Evolutionary conservation across 2,329 filamentous ascomycete genomes (phyloP).

Genomic region (Beauveria asiatica): DNA sequence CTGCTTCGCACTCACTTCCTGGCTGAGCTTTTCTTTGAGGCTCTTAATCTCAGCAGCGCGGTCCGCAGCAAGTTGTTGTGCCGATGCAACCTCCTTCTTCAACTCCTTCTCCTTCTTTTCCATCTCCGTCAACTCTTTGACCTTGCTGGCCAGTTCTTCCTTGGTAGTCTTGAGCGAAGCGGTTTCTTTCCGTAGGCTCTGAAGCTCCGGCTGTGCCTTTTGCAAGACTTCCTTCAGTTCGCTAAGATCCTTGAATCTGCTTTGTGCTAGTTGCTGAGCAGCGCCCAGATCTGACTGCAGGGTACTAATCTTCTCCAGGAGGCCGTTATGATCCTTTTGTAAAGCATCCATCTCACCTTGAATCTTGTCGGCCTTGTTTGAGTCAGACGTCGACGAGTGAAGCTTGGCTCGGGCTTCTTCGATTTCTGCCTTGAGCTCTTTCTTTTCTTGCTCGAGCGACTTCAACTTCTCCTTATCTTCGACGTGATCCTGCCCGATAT

Average conservation of each 20-base stretch:
- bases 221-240: slow-evolving; percentile 72
- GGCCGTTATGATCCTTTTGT: slow-evolving; percentile 51
- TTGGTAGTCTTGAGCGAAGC: slow-evolving; percentile 64
- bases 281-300: slow-evolving; percentile 79
- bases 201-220: slow-evolving; percentile 80
- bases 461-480: slow-evolving; percentile 72
- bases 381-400: slow-evolving; percentile 25
- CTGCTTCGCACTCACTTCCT: slow-evolving; percentile 62
- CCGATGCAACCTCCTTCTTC: slow-evolving; percentile 60
- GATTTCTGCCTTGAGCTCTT: slow-evolving; percentile 52
- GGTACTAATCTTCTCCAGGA: slow-evolving; percentile 60
- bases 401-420: slow-evolving; percentile 64
- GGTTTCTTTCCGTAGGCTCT: slow-evolving; percentile 68
- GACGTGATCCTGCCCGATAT: slow-evolving; percentile 76
- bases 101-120: slow-evolving; percentile 79
- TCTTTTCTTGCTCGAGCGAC: slow-evolving; percentile 60
- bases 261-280: slow-evolving; percentile 77
- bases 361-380: slow-evolving; percentile 44
- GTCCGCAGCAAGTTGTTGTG: slow-evolving; percentile 62
- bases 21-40: slow-evolving; percentile 68
- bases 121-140: slow-evolving; percentile 58
- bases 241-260: slow-evolving; percentile 78
- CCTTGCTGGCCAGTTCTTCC: slow-evolving; percentile 58
- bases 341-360: slow-evolving; percentile 51
- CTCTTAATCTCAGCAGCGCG: slow-evolving; percentile 70